Evolutionary conservation across 768 basidiomycete genomes (phyloP).

Genomic region (Mycena epipterygia): DNA sequence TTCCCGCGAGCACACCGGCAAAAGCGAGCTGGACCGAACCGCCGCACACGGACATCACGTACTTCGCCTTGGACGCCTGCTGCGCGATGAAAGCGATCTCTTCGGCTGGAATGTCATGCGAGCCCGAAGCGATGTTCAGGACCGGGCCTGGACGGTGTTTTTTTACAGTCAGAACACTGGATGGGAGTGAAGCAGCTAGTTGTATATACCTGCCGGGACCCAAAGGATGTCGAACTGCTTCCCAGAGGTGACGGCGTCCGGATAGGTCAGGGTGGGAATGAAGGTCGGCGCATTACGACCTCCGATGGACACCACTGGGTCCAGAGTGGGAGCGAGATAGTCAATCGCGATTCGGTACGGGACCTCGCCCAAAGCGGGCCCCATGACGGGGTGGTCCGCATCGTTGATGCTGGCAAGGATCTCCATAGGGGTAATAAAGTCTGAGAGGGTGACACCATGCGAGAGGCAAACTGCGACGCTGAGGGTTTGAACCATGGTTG

Average conservation of each 20-base stretch:
- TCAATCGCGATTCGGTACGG: constrained; percentile 23
- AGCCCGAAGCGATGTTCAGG: too few relatives aligned
- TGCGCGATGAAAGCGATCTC: too few relatives aligned
- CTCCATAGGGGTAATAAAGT: constrained; percentile 35
- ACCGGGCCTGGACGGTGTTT: too few relatives aligned
- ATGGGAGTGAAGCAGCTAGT: too few relatives aligned
- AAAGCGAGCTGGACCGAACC: too few relatives aligned
- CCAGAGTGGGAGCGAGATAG: constrained; percentile 29
- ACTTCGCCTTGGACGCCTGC: too few relatives aligned
- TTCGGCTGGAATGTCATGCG: too few relatives aligned
- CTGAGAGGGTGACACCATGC: constrained; percentile 31
- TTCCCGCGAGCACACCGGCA: too few relatives aligned
- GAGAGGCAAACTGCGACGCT: constrained; percentile 33
- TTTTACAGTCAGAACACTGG: too few relatives aligned
- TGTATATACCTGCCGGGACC: constrained; percentile 35
- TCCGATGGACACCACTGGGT: constrained; percentile 16
- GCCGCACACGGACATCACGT: too few relatives aligned
- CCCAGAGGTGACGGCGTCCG: constrained; percentile 17
- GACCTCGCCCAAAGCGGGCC: constrained; percentile 4
- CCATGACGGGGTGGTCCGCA: not conserved
- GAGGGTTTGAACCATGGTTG: constrained; percentile 23
- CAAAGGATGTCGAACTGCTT: constrained; percentile 33
- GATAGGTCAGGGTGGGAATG: constrained; percentile 33
- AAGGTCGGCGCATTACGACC: constrained; percentile 16
- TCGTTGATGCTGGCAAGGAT: constrained; percentile 28